Evolutionary conservation across 1,284 basidiomycete species (phyloP).

Genomic region (Ganoderma sinense): DNA sequence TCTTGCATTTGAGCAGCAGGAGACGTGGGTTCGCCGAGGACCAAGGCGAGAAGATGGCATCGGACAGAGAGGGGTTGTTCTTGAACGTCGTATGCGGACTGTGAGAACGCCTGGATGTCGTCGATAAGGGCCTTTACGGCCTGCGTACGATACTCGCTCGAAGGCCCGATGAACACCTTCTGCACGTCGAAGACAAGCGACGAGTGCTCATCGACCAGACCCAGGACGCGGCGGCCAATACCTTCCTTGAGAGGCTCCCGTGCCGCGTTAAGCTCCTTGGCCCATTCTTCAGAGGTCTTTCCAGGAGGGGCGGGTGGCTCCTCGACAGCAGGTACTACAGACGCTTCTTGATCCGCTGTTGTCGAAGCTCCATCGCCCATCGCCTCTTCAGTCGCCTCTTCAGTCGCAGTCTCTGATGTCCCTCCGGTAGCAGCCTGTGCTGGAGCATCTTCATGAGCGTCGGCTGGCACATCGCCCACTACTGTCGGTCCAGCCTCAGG

Average conservation of each 20-base stretch:
- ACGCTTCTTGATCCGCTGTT: constrained; percentile 10
- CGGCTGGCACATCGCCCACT: constrained; percentile 3
- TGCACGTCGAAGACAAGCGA: constrained; percentile 92
- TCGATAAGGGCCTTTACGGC: constrained; percentile 73
- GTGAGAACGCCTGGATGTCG: constrained; percentile 75
- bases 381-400: constrained; percentile 6
- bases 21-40: constrained; percentile 76
- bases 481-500: constrained; percentile 24
- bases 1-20: constrained; percentile 58
- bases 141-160: constrained; percentile 65
- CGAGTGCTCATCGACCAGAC: constrained; percentile 87
- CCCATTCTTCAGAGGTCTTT: constrained; percentile 68
- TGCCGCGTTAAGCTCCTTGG: constrained; percentile 67
- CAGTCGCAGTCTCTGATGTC: background rate
- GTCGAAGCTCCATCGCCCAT: constrained; percentile 23
- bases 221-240: constrained; percentile 76
- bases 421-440: background rate
- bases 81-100: constrained; percentile 67
- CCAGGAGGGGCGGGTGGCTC: constrained; percentile 37
- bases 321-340: constrained; percentile 23
- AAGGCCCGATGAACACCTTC: constrained; percentile 75
- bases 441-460: constrained; percentile 2
- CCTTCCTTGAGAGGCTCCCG: constrained; percentile 73
- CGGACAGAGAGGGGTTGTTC: constrained; percentile 83
- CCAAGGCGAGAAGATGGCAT: constrained; percentile 86